These are phyloP conservation scores for Penicillium sp. DNA, from an alignment of 2,329 filamentous ascomycete genomes.

Conservation along the genomic window DNA sequence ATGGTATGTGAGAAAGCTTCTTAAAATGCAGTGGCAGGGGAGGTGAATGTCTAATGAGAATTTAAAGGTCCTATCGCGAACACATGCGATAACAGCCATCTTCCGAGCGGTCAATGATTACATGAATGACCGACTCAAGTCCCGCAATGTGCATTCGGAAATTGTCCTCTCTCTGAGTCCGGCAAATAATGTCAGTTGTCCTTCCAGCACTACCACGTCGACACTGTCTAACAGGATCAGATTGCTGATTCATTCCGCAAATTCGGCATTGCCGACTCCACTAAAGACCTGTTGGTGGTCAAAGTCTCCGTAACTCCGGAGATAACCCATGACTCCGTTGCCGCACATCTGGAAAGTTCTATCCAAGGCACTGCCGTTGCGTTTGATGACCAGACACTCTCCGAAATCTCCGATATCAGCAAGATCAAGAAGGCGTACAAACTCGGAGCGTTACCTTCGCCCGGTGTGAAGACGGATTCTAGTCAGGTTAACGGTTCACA, in stretches of 20 bases:
- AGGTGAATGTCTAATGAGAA: constrained; percentile 12
- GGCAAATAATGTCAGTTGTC: constrained; percentile 67
- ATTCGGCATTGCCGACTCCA: constrained; percentile 74
- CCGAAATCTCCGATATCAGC: constrained; percentile 58
- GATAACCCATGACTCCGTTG: constrained; percentile 49
- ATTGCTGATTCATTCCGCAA: constrained; percentile 88
- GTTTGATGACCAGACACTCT: constrained; percentile 64
- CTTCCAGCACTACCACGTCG: constrained; percentile 10
- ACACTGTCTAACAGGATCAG: constrained; percentile 47
- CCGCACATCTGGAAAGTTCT: constrained; percentile 59
- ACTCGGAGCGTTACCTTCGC: constrained; percentile 60
- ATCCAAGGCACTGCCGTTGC: constrained; percentile 61
- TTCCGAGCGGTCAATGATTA: constrained; percentile 73
- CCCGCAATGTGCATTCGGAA: constrained; percentile 84
- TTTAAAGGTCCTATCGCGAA: constrained; percentile 64
- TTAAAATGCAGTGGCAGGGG: background rate
- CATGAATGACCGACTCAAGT: constrained; percentile 62
- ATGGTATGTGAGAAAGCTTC: constrained; percentile 56
- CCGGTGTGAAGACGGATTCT: constrained; percentile 17
- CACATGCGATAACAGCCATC: constrained; percentile 70
- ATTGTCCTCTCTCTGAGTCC: constrained; percentile 76
- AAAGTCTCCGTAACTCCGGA: constrained; percentile 64
- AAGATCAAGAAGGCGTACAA: constrained; percentile 86
- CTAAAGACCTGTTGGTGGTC: constrained; percentile 70
- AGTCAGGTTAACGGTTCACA: constrained; percentile 17